Conservation (phyloP, 257 asterid species). For the Schizonepeta tenuifolia region DNA sequence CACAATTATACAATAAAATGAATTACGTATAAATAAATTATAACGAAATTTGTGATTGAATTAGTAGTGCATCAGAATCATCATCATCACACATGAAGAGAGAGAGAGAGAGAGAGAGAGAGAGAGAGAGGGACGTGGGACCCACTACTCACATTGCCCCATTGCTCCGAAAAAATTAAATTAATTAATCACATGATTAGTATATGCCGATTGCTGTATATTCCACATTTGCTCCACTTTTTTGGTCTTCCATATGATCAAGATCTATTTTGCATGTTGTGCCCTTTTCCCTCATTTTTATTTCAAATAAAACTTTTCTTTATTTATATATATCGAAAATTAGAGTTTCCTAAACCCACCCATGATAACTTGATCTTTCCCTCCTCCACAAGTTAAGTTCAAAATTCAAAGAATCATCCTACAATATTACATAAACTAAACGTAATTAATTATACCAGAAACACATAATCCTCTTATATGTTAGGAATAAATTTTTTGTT, state of each 20-base stretch:
- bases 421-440: not conserved
- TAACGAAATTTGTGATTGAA: not conserved
- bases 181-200: constrained; percentile 72
- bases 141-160: constrained; percentile 43
- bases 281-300: constrained; percentile 5
- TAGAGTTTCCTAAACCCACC: constrained; percentile 17
- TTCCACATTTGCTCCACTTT: constrained; percentile 31
- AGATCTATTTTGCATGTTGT: constrained; percentile 43
- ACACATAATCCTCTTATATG: no score
- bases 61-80: constrained; percentile 42
- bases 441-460: no score
- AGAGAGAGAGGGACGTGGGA: constrained; percentile 45
- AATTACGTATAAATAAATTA: not conserved
- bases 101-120: not conserved
- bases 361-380: constrained; percentile 47
- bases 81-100: constrained; percentile 53
- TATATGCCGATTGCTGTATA: constrained; percentile 42
- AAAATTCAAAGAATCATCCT: constrained; percentile 58
- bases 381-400: constrained; percentile 63
- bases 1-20: not conserved
- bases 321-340: not conserved
- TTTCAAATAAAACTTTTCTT: not conserved
- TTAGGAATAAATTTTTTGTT: no score
- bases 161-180: constrained; percentile 46
- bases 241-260: constrained; percentile 32